phyloP scores from a whole-genome alignment of 148 eudicot species.

The Rhododendron henanense region DNA sequence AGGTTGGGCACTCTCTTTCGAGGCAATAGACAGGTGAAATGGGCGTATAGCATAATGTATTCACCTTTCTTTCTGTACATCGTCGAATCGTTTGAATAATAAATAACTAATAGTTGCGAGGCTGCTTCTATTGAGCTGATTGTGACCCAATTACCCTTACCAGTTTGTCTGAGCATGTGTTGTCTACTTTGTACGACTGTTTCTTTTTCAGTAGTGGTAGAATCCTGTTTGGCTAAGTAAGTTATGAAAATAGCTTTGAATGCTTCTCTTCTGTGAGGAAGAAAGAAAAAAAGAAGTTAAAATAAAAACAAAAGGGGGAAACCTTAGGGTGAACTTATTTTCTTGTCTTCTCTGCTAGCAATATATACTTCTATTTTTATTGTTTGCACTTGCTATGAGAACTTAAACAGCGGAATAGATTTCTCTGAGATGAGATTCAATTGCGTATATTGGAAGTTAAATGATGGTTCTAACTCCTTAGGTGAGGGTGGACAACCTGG shows the following conservation, averaged over 20 bases:
- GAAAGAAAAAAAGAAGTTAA: too few species aligned
- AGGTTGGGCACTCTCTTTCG: slow-evolving; percentile 46
- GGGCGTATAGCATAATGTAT: not conserved
- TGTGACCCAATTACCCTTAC: not conserved
- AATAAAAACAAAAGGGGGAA: too few species aligned
- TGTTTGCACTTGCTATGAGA: too few species aligned
- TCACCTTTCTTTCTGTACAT: not conserved
- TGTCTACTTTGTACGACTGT: not conserved
- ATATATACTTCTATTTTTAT: too few species aligned
- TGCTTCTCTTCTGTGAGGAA: too few species aligned
- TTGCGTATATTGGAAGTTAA: too few species aligned
- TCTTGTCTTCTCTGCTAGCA: too few species aligned
- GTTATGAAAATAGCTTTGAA: not conserved
- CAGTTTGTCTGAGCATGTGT: not conserved
- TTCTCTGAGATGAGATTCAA: too few species aligned
- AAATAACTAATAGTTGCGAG: not conserved
- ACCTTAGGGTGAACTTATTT: too few species aligned
- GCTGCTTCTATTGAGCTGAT: not conserved
- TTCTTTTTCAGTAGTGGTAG: not conserved
- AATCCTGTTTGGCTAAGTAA: not conserved
- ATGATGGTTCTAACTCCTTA: too few species aligned
- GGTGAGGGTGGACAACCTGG: too few species aligned
- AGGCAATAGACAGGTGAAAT: not conserved
- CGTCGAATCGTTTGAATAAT: not conserved
- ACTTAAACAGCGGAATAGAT: too few species aligned